Evolutionary conservation across 305 asterid species (phyloP).

Genomic region (Fraxinus dipetala): DNA sequence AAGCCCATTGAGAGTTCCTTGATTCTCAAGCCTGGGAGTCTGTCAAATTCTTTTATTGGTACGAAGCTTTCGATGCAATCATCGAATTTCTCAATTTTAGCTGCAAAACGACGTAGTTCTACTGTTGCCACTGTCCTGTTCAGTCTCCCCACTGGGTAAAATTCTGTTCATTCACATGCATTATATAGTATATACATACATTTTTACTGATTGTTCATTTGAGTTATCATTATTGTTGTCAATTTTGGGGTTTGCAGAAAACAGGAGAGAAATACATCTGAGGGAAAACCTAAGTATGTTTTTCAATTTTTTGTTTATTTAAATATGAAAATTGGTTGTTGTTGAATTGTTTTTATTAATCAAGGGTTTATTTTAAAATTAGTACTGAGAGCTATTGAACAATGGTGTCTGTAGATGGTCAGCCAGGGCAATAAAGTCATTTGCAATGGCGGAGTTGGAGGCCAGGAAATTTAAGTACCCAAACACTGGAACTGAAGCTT

Average conservation of each 20-base stretch:
- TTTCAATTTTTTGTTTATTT: neutral
- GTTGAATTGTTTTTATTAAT: neutral
- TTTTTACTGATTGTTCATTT: neutral
- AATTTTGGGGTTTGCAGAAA: conserved; percentile 41
- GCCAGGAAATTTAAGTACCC: conserved; percentile 81
- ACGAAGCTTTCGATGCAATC: conserved; percentile 41
- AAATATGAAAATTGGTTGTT: neutral
- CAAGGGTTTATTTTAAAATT: neutral
- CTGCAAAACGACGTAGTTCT: conserved; percentile 52
- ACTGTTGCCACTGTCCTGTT: conserved; percentile 61
- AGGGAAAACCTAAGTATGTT: conserved; percentile 52
- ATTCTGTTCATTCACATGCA: conserved; percentile 6
- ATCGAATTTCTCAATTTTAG: conserved; percentile 30
- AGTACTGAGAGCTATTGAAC: conserved; percentile 22
- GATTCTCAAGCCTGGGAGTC: conserved; percentile 26
- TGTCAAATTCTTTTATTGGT: conserved; percentile 44
- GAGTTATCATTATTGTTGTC: neutral
- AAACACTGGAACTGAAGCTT: conserved; percentile 80
- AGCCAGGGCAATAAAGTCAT: conserved; percentile 74
- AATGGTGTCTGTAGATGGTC: conserved; percentile 66
- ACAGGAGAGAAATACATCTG: conserved; percentile 36
- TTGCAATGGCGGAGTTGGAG: conserved; percentile 78
- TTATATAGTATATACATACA: neutral
- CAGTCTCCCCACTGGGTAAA: conserved; percentile 69
- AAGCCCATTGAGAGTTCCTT: conserved; percentile 34